These are phyloP conservation scores for Neurospora sp. DNA, from an alignment of 2,329 filamentous ascomycete genomes.

Conservation along the genomic window DNA sequence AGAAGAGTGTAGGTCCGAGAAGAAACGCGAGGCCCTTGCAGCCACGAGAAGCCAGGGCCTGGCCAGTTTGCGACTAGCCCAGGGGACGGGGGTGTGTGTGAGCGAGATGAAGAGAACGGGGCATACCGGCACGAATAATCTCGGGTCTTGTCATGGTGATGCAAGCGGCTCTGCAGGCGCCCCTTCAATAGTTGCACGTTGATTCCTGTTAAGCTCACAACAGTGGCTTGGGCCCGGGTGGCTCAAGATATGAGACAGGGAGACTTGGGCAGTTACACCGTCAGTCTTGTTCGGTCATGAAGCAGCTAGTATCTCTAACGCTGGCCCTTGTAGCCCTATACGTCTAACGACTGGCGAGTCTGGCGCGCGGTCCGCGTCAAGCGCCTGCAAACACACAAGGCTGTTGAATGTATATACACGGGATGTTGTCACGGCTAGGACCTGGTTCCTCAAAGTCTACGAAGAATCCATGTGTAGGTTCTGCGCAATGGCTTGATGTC, in stretches of 20 bases:
- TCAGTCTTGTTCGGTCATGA: neutral
- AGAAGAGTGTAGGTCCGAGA: constrained; percentile 8
- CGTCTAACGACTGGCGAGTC: neutral
- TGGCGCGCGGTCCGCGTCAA: neutral
- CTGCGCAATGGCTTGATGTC: neutral
- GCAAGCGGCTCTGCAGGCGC: constrained; percentile 19
- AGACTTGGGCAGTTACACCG: neutral
- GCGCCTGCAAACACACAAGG: neutral
- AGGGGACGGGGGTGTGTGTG: constrained; percentile 7
- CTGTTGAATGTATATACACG: neutral
- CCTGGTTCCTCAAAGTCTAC: neutral
- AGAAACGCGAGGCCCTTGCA: constrained; percentile 12
- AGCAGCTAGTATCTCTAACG: neutral
- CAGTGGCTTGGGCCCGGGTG: neutral
- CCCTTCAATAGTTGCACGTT: constrained; percentile 7
- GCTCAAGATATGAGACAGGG: neutral
- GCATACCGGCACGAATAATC: constrained; percentile 51
- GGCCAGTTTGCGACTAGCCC: neutral
- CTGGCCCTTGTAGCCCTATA: neutral
- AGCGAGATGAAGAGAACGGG: constrained; percentile 12
- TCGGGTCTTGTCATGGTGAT: constrained; percentile 48
- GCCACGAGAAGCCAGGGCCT: constrained; percentile 5
- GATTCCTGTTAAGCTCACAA: neutral
- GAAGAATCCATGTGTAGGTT: neutral
- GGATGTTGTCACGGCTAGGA: neutral